Evolutionary conservation across 208 protist species (phyloP).

Genomic region (Trichomonas gallinae): DNA sequence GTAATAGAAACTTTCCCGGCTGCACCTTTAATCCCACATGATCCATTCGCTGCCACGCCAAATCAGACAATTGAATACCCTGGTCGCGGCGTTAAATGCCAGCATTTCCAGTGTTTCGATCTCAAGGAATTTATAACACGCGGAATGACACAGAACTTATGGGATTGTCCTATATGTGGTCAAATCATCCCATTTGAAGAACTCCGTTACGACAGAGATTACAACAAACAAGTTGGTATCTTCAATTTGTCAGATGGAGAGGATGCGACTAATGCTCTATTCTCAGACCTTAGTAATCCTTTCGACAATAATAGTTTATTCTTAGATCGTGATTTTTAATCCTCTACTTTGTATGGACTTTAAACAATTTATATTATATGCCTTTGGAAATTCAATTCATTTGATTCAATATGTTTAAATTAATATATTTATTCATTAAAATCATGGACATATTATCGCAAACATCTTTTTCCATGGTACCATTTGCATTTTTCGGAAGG

Average conservation of each 20-base stretch:
- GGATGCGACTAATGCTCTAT: not conserved
- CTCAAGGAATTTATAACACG: not conserved
- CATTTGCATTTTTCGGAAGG: no score
- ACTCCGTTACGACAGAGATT: not conserved
- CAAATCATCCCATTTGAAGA: not conserved
- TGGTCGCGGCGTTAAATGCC: not conserved
- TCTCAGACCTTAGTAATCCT: not conserved
- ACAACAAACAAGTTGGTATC: not conserved
- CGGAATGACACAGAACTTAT: not conserved
- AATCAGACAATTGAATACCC: not conserved
- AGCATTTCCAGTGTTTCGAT: not conserved
- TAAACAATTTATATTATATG: not conserved
- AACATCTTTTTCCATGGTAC: no score
- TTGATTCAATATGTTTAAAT: no score
- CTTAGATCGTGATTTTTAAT: not conserved
- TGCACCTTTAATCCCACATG: not conserved
- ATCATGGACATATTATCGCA: no score
- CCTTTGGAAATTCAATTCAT: no score
- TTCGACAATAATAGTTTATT: not conserved
- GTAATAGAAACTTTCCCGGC: not conserved
- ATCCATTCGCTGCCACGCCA: not conserved
- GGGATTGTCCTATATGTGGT: not conserved
- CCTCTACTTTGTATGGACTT: not conserved
- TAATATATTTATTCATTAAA: no score
- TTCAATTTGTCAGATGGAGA: not conserved